phyloP scores from a whole-genome alignment of 2,329 filamentous ascomycete genomes.

The Torrubiellomyces zombiae region DNA sequence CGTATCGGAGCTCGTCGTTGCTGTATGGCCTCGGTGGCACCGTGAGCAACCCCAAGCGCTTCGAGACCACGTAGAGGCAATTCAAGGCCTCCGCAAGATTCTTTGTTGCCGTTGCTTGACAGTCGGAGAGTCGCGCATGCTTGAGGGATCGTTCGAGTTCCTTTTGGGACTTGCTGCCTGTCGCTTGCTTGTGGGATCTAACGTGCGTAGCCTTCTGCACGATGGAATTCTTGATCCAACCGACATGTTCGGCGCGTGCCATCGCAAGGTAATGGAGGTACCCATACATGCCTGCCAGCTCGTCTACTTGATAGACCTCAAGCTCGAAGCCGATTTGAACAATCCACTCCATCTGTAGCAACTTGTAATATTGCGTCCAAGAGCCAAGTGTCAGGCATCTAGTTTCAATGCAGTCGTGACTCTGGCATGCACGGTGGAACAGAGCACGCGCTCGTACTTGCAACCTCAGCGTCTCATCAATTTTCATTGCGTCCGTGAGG shows the following conservation, averaged over 20 bases:
- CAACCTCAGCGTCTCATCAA: conserved; percentile 50
- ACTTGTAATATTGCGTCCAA: conserved; percentile 82
- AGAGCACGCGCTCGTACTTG: conserved; percentile 45
- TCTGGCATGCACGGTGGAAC: conserved; percentile 21
- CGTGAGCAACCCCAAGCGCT: conserved; percentile 38
- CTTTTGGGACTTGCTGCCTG: conserved; percentile 16
- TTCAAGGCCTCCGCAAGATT: conserved; percentile 37
- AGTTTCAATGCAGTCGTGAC: conserved; percentile 28
- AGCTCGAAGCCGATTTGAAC: conserved; percentile 90
- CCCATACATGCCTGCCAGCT: conserved; percentile 81
- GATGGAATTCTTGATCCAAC: conserved; percentile 55
- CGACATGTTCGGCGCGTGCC: conserved; percentile 50
- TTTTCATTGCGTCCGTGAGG: conserved; percentile 64
- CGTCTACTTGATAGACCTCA: conserved; percentile 72
- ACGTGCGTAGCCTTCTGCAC: conserved; percentile 20
- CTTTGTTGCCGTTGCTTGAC: conserved; percentile 48
- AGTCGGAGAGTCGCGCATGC: conserved; percentile 41
- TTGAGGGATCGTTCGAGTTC: conserved; percentile 32
- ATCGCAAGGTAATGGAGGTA: conserved; percentile 62
- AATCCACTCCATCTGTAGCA: conserved; percentile 74
- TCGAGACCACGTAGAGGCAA: conserved; percentile 49
- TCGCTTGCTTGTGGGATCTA: conserved; percentile 4
- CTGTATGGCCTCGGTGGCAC: conserved; percentile 45
- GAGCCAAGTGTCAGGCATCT: conserved; percentile 63
- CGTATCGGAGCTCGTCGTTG: conserved; percentile 52